Percentiles rank a stretch among this genome's conserved stretches.
These are phyloP conservation scores for Phyllosticta citriasiana DNA, from an alignment of 2,329 filamentous ascomycete genomes.

Conservation along the genomic window DNA sequence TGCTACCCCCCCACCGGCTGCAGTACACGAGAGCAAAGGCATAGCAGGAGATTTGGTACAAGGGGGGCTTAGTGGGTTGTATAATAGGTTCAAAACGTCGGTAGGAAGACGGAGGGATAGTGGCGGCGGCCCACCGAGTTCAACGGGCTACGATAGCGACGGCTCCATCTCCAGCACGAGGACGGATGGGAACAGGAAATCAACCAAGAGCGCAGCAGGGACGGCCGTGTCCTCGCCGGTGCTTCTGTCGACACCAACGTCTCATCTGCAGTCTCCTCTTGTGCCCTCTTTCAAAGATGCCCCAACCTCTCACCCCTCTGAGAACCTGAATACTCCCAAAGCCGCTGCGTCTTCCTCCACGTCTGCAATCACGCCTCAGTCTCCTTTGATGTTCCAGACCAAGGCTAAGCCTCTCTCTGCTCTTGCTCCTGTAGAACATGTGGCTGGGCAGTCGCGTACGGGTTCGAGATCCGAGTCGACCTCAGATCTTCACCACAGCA, in stretches of 20 bases:
- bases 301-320: slow-evolving; percentile 16
- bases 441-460: background rate
- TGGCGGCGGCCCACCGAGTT: slow-evolving; percentile 25
- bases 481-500: slow-evolving; percentile 1
- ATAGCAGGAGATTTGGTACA: slow-evolving; percentile 66
- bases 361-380: slow-evolving; percentile 23
- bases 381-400: slow-evolving; percentile 17
- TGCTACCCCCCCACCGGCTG: slow-evolving; percentile 55
- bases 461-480: slow-evolving; percentile 7
- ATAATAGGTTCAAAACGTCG: slow-evolving; percentile 72
- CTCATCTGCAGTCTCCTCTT: slow-evolving; percentile 30
- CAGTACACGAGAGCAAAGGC: slow-evolving; percentile 56
- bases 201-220: slow-evolving; percentile 20
- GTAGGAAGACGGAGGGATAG: slow-evolving; percentile 60
- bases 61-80: slow-evolving; percentile 79
- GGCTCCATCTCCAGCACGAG: slow-evolving; percentile 17
- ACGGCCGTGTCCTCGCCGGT: slow-evolving; percentile 27
- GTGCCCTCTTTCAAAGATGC: slow-evolving; percentile 25
- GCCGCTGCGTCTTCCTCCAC: slow-evolving; percentile 5
- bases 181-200: slow-evolving; percentile 12
- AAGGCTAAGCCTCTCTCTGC: slow-evolving; percentile 22
- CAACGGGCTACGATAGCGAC: slow-evolving; percentile 23
- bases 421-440: slow-evolving; percentile 12
- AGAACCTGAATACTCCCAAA: slow-evolving; percentile 15
- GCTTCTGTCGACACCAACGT: slow-evolving; percentile 25